Percentiles rank a stretch among this genome's conserved stretches.
These are phyloP conservation scores for Fusarium illudens DNA, from an alignment of 2,329 filamentous ascomycete genomes.

Conservation along the genomic window DNA sequence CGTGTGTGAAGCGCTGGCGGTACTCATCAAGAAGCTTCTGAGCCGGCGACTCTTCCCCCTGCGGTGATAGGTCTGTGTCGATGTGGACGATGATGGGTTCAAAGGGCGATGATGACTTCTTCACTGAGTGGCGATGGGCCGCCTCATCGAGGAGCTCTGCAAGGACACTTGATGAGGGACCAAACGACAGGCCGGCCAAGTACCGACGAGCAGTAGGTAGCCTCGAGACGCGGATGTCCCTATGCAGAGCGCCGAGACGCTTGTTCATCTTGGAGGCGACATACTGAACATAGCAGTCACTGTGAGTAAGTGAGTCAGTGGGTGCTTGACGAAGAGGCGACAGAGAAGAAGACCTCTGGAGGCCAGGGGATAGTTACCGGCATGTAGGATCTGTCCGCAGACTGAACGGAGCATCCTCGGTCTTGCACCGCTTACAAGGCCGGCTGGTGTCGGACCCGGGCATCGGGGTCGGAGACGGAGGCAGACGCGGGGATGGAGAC, in stretches of 20 bases:
- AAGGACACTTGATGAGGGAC: constrained; percentile 80
- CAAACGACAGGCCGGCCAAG: constrained; percentile 83
- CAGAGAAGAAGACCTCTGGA: not conserved
- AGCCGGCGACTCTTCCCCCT: constrained; percentile 44
- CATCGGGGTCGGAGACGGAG: constrained; percentile 22
- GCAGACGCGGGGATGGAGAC: constrained; percentile 2
- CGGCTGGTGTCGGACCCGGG: constrained; percentile 30
- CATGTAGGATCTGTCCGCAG: constrained; percentile 47
- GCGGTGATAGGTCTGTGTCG: constrained; percentile 51
- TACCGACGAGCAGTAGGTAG: constrained; percentile 56
- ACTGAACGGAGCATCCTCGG: constrained; percentile 40
- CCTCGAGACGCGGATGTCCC: constrained; percentile 53
- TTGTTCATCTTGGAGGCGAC: constrained; percentile 82
- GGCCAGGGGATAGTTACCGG: constrained; percentile 35
- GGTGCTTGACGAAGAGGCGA: not conserved
- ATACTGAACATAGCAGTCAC: constrained; percentile 79
- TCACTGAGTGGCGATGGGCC: constrained; percentile 69
- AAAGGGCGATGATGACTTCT: constrained; percentile 72
- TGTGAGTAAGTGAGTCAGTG: constrained; percentile 30
- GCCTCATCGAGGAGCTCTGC: constrained; percentile 79
- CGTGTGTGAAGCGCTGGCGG: constrained; percentile 69
- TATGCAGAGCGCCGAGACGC: constrained; percentile 65
- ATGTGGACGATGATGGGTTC: constrained; percentile 70
- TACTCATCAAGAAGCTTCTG: constrained; percentile 61
- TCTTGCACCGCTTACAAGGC: constrained; percentile 48